Evolutionary conservation across 805 yeast genomes (phyloP).

Genomic region (Hanseniaspora meyeri): DNA sequence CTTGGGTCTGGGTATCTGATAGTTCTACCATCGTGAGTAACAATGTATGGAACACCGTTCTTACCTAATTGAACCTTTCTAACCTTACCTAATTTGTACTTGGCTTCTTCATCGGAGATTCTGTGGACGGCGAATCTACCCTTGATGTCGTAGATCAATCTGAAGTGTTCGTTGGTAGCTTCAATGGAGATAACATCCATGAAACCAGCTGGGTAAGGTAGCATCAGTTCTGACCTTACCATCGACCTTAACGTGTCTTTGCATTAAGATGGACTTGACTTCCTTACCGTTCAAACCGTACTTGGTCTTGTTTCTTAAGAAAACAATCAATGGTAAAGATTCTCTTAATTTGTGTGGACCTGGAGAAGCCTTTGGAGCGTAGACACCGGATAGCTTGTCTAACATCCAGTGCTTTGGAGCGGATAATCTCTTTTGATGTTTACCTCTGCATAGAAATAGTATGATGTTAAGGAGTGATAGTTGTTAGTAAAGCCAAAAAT

Average conservation of each 20-base stretch:
- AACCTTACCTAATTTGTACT: slow-evolving; percentile 96
- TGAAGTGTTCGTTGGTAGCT: slow-evolving; percentile 98
- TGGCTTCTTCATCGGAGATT: slow-evolving; percentile 96
- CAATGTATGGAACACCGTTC: slow-evolving; percentile 96
- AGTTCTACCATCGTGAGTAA: slow-evolving; percentile 99
- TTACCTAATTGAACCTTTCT: slow-evolving; percentile 97
- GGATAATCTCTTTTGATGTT: slow-evolving; percentile 98
- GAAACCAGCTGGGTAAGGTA: slow-evolving; percentile 98
- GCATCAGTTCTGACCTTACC: slow-evolving; percentile 99
- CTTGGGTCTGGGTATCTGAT: slow-evolving; percentile 98
- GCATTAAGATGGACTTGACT: slow-evolving; percentile 95
- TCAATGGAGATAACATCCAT: slow-evolving; percentile 97
- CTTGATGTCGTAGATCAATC: slow-evolving; percentile 95
- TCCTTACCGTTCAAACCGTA: slow-evolving; percentile 98
- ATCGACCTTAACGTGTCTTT: slow-evolving; percentile 96
- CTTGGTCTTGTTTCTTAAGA: slow-evolving; percentile 97
- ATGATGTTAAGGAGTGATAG: slow-evolving; percentile 2
- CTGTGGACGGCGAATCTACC: slow-evolving; percentile 99
- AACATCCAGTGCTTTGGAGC: slow-evolving; percentile 99
- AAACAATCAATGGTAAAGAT: slow-evolving; percentile 91
- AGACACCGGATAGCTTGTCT: slow-evolving; percentile 98
- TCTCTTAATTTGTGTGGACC: slow-evolving; percentile 99
- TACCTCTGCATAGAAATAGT: slow-evolving; percentile 50
- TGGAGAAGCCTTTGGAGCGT: slow-evolving; percentile 99
- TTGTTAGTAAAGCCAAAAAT: slow-evolving; percentile 12